Evolutionary conservation across 495 filamentous ascomycete genomes (phyloP).

Genomic region (Parachaetomium inaequale): DNA sequence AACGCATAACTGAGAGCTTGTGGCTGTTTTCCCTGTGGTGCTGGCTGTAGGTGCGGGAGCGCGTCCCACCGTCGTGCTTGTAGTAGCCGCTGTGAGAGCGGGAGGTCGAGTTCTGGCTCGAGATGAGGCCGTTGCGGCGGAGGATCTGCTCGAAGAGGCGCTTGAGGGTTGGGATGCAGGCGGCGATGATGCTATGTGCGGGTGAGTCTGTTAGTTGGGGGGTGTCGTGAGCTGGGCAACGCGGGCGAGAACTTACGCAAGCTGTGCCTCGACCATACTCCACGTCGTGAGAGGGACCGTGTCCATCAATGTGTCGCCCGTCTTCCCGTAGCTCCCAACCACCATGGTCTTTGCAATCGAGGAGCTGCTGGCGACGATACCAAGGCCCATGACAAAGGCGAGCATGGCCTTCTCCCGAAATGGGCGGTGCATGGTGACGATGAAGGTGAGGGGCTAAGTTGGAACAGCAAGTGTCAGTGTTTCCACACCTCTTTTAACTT

Average conservation of each 20-base stretch:
- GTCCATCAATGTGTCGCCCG: background rate
- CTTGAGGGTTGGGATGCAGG: constrained; percentile 1
- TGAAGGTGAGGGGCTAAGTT: background rate
- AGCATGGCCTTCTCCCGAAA: background rate
- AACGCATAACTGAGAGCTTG: background rate
- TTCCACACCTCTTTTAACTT: background rate
- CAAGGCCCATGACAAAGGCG: background rate
- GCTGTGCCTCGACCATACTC: constrained; percentile 3
- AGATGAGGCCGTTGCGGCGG: background rate
- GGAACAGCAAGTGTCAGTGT: background rate
- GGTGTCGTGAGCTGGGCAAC: background rate
- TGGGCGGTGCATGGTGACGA: background rate
- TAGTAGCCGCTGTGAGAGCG: background rate
- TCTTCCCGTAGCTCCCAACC: constrained; percentile 2
- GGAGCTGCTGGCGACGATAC: background rate
- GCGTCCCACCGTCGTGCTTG: background rate
- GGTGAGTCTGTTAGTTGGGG: background rate
- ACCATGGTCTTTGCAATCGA: background rate
- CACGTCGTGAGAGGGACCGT: background rate
- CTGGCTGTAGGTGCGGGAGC: background rate
- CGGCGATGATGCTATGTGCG: background rate
- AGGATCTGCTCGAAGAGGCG: background rate
- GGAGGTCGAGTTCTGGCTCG: background rate
- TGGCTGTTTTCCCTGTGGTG: background rate
- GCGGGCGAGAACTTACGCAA: background rate